These are phyloP conservation scores for Strigomonas culicis DNA, from an alignment of 208 protist species.

Conservation along the genomic window DNA sequence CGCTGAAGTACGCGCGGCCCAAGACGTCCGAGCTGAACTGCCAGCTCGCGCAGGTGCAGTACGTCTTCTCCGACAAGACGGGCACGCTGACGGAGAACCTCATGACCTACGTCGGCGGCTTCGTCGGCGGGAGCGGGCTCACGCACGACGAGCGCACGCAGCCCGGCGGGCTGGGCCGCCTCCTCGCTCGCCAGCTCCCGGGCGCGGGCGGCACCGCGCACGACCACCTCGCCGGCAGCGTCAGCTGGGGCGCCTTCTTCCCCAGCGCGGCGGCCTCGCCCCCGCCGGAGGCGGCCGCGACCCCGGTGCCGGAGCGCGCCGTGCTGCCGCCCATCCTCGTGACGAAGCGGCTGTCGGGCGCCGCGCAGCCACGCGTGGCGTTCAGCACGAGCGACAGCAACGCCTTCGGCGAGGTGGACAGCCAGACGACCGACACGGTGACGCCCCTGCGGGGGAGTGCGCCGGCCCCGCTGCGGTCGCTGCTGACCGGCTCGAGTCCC, in stretches of 20 bases:
- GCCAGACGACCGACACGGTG: no score
- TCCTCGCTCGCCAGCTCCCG: slow-evolving; percentile 22
- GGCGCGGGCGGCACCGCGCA: no score
- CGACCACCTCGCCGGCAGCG: no score
- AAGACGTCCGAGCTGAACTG: slow-evolving; percentile 88
- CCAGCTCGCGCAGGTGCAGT: slow-evolving; percentile 74
- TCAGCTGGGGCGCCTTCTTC: not conserved
- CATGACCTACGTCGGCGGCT: slow-evolving; percentile 81
- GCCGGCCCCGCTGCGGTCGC: not conserved
- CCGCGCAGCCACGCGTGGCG: not conserved
- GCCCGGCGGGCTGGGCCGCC: slow-evolving; percentile 57
- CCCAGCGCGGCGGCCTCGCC: no score
- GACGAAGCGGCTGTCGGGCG: not conserved
- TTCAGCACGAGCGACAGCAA: not conserved
- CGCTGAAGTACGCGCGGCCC: slow-evolving; percentile 44
- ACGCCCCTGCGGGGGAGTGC: no score
- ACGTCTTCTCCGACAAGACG: slow-evolving; percentile 92
- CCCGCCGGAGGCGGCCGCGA: not conserved
- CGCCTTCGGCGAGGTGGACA: no score
- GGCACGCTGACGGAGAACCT: slow-evolving; percentile 89
- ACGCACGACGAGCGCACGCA: slow-evolving; percentile 49
- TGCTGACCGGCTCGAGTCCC: not conserved
- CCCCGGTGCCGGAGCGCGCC: no score
- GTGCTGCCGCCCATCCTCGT: no score
- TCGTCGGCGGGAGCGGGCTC: slow-evolving; percentile 24